Evolutionary conservation across 495 filamentous ascomycete species (phyloP).

Genomic region (Chaetomium cochliodes): DNA sequence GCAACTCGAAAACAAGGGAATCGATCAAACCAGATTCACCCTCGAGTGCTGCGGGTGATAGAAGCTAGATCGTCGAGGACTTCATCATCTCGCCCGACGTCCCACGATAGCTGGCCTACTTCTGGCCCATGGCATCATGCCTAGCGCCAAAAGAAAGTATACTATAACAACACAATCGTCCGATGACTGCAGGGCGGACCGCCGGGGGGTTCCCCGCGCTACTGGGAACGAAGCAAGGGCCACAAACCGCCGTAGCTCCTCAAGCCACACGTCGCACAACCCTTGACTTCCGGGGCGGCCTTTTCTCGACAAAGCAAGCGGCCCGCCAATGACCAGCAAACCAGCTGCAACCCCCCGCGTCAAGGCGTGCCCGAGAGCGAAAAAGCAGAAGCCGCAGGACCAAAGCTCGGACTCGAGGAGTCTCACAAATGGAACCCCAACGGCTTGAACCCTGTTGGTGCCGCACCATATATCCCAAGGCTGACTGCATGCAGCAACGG

Average conservation of each 20-base stretch:
- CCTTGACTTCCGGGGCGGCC: not conserved
- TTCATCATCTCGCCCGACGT: not conserved
- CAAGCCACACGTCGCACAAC: conserved; percentile 19
- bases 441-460: not conserved
- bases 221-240: conserved; percentile 8
- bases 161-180: conserved; percentile 15
- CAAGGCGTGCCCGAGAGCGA: not conserved
- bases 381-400: not conserved
- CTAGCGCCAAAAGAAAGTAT: conserved; percentile 25
- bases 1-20: not conserved
- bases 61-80: not conserved
- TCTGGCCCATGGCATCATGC: not conserved
- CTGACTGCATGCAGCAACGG: conserved; percentile 15
- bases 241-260: not conserved
- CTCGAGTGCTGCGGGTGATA: not conserved
- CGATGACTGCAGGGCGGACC: conserved; percentile 20
- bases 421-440: not conserved
- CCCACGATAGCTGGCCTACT: not conserved
- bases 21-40: not conserved
- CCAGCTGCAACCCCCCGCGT: not conserved
- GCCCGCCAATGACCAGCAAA: not conserved
- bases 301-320: not conserved
- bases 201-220: conserved; percentile 9
- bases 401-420: not conserved
- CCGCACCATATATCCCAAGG: conserved; percentile 1